Conservation (phyloP, 441 rosid genomes). For the Brassica balearica region DNA sequence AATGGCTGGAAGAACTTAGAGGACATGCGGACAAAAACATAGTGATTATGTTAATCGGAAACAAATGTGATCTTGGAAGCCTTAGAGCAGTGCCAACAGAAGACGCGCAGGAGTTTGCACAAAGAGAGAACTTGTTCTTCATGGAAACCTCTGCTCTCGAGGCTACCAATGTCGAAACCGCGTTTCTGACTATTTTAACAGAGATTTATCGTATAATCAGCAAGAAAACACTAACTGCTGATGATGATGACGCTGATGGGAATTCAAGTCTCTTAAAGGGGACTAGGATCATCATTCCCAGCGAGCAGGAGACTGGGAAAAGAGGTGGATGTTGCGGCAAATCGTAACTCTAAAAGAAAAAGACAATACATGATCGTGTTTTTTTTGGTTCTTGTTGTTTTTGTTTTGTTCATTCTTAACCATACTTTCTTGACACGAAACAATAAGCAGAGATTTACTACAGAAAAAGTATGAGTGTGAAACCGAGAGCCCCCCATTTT, state of each 20-base stretch:
- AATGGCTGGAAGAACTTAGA: slow-evolving; percentile 66
- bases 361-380: slow-evolving; percentile 12
- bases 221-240: slow-evolving; percentile 68
- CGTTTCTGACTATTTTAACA: slow-evolving; percentile 62
- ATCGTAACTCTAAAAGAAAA: not conserved
- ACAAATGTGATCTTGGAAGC: slow-evolving; percentile 62
- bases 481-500: not conserved
- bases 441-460: slow-evolving; percentile 35
- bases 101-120: slow-evolving; percentile 65
- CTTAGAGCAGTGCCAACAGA: slow-evolving; percentile 61
- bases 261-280: slow-evolving; percentile 62
- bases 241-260: slow-evolving; percentile 50
- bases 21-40: slow-evolving; percentile 72
- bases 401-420: slow-evolving; percentile 11
- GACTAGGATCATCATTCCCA: slow-evolving; percentile 68
- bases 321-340: slow-evolving; percentile 64
- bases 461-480: slow-evolving; percentile 5
- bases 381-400: slow-evolving; percentile 11
- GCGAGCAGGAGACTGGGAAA: slow-evolving; percentile 50
- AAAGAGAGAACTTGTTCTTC: slow-evolving; percentile 64
- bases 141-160: slow-evolving; percentile 69
- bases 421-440: slow-evolving; percentile 36
- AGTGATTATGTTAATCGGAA: slow-evolving; percentile 61
- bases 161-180: slow-evolving; percentile 60
- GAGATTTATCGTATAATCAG: slow-evolving; percentile 72